Base-by-base conservation (phyloP, 2,329 filamentous ascomycete genomes). In the Diaporthe eres region DNA sequence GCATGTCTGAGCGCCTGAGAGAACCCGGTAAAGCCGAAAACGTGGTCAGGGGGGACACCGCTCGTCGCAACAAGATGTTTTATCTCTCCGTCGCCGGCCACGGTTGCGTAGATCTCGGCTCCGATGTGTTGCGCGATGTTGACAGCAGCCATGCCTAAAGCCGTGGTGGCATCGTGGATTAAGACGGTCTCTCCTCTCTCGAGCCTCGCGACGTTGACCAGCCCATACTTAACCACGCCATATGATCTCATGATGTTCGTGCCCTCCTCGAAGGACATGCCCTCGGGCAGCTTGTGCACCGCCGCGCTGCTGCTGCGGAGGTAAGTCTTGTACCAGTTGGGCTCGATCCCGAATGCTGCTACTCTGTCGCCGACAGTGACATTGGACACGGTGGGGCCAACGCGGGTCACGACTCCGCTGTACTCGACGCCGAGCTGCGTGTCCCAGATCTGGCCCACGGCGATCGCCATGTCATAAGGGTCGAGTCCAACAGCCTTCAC, bases 401-500 rank as follows among this genome's bases (percentile, higher is more conserved):
- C 68, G 9, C 70, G 25, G 5, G 42, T 39, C 19, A 75, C 61
- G 22, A 75, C 55, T 17, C 74, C 74, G 37, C 58, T 55, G 34
- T 42, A 63, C 47, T 75, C 74, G 3, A 58, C 17, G n/a, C 67
- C 74, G 19, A 67, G 49, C 25, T 44, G 37, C n/a, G 67, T 58
- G 37, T 71, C 67, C 67, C 53, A 60, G 39, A 71, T 71, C 39
- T 60, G 53, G 19, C 68, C 68, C 10, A 71, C 53, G 12, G 68
- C 68, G n/a, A 71, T 60, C 1, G 53, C 39, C 53, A 71, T 71
- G 25, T 76, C 75, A 17, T 74, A 44, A 0, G 47, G 49, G 75
- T 85, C 85, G 10, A 86, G 44, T 3, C 84, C 85, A 1, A 79
- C 73, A 0, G 83, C 81, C 61, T 80, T 79, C 1, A 80, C 53